Conservation (phyloP, 192 early-diverging fungal genomes). For the Coemansia sp. region DNA sequence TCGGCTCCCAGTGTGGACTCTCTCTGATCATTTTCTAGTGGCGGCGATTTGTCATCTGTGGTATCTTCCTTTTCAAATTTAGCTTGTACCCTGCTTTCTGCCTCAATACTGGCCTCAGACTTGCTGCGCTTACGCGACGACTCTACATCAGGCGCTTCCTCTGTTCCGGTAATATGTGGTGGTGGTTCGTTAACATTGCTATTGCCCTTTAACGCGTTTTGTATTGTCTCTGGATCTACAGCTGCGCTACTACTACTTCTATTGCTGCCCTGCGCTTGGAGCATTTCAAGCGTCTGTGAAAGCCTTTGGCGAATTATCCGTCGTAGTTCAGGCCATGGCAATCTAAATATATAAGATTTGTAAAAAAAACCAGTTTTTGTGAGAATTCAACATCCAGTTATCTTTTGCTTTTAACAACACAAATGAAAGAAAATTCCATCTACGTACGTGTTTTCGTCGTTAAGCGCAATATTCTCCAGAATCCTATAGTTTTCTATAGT, state of each 20-base stretch:
- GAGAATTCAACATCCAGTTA: neutral
- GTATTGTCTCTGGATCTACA: neutral
- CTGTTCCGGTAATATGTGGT: neutral
- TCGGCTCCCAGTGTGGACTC: neutral
- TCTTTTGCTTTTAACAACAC: neutral
- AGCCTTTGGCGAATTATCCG: constrained; percentile 41
- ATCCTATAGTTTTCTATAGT: constrained; percentile 35
- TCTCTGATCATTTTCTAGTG: neutral
- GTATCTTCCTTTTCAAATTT: constrained; percentile 7
- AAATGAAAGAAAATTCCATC: neutral
- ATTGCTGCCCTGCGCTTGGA: constrained; percentile 1
- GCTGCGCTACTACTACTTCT: neutral
- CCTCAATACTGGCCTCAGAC: neutral
- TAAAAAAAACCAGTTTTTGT: neutral
- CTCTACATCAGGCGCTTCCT: neutral
- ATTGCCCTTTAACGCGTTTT: neutral
- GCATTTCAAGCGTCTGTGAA: constrained; percentile 28
- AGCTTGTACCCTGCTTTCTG: neutral
- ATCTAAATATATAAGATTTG: constrained; percentile 11
- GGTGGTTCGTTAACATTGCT: neutral
- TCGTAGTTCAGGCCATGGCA: constrained; percentile 42
- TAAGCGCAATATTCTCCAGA: constrained; percentile 35
- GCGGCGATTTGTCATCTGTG: neutral
- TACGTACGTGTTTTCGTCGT: constrained; percentile 43
- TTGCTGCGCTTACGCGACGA: constrained; percentile 12